These are phyloP conservation scores for Silene uniflora DNA, from an alignment of 148 eudicot species.

Conservation along the genomic window DNA sequence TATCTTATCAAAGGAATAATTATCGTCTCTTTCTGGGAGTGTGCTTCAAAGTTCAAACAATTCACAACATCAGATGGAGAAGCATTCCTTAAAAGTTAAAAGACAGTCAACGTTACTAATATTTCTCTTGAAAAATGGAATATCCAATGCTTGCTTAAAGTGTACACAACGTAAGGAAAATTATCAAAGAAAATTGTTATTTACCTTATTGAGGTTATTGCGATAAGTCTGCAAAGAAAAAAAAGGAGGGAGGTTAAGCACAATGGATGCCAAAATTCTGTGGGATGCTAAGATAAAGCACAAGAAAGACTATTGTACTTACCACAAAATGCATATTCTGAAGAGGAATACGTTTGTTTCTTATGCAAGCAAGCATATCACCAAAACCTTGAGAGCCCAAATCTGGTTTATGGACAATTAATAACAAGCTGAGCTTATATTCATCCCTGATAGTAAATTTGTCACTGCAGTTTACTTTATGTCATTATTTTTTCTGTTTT, in stretches of 20 bases:
- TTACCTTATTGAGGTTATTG: conserved; percentile 98
- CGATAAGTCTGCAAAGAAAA: conserved; percentile 75
- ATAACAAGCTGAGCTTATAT: conserved; percentile 12
- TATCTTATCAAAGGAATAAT: too few relatives aligned
- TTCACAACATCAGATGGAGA: conserved; percentile 15
- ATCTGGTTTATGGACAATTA: conserved; percentile 41
- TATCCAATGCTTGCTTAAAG: background rate
- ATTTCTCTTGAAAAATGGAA: background rate
- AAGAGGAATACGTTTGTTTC: conserved; percentile 75
- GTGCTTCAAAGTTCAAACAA: background rate
- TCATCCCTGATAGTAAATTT: background rate
- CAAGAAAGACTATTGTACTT: conserved; percentile 25
- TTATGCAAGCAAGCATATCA: conserved; percentile 76
- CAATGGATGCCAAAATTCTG: conserved; percentile 11
- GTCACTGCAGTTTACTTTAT: background rate
- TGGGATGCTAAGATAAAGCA: background rate
- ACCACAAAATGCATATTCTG: conserved; percentile 98
- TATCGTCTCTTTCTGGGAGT: background rate
- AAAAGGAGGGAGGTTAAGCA: conserved; percentile 7
- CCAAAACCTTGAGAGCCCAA: conserved; percentile 95
- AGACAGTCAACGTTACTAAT: background rate
- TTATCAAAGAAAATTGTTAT: background rate
- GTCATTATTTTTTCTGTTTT: background rate
- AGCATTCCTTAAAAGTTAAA: background rate
- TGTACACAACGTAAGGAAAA: background rate